Evolutionary conservation across 208 protist genomes (phyloP).

Genomic region (Plasmodiophora brassicae): DNA sequence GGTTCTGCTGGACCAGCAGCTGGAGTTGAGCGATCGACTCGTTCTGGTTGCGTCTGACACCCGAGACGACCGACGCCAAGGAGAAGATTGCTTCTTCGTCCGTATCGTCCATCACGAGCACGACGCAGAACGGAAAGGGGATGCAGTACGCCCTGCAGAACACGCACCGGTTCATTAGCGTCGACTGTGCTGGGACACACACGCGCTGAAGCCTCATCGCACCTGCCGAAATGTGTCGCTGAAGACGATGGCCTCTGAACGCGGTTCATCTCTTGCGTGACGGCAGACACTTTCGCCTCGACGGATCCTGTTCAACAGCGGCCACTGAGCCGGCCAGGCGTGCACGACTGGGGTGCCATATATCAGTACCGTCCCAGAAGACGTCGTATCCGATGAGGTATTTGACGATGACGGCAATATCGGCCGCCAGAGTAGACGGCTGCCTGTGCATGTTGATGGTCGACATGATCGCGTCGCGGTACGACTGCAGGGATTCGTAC

Average conservation of each 20-base stretch:
- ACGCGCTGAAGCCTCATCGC: too few species aligned
- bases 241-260: background rate
- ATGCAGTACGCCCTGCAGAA: background rate
- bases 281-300: too few species aligned
- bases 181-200: too few species aligned
- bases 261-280: background rate
- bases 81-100: conserved; percentile 2
- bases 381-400: background rate
- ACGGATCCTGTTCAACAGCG: background rate
- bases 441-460: background rate
- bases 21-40: background rate
- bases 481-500: background rate
- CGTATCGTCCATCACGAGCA: background rate
- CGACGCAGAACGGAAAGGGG: background rate
- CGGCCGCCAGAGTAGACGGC: background rate
- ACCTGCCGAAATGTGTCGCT: background rate
- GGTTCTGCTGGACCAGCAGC: background rate
- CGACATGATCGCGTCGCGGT: background rate
- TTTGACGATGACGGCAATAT: background rate
- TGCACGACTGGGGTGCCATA: too few species aligned
- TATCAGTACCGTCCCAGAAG: conserved; percentile 13
- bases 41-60: background rate
- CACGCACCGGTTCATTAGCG: too few species aligned
- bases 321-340: too few species aligned
- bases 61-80: background rate